A percentile compares a stretch with the other conserved stretches of the same genome.
These are phyloP conservation scores for Jaenimonas drosophilae DNA, from an alignment of 208 protist species.

Conservation along the genomic window DNA sequence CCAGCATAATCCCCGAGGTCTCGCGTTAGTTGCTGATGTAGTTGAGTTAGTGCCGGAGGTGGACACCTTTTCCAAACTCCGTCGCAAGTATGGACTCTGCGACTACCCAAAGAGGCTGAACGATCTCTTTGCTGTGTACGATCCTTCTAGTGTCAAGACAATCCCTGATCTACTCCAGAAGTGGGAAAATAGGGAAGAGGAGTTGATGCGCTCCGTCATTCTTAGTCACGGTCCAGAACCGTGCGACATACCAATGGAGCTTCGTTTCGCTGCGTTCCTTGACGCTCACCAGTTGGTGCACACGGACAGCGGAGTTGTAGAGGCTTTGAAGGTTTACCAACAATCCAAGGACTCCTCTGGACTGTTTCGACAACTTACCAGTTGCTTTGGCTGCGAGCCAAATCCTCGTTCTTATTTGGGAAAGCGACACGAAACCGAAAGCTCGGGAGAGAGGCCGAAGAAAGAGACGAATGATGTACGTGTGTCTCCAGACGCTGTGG, in stretches of 20 bases:
- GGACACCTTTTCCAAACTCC: constrained; percentile 74
- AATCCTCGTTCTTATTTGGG: too few relatives aligned
- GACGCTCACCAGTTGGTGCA: constrained; percentile 25
- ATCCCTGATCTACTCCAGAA: constrained; percentile 40
- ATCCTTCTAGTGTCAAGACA: constrained; percentile 24
- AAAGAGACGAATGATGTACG: too few relatives aligned
- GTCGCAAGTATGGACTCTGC: constrained; percentile 44
- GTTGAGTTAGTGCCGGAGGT: constrained; percentile 49
- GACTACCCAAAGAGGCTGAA: constrained; percentile 48
- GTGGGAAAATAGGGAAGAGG: constrained; percentile 66
- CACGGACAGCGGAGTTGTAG: too few relatives aligned
- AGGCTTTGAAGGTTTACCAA: too few relatives aligned
- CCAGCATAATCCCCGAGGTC: constrained; percentile 45
- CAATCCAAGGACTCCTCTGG: too few relatives aligned
- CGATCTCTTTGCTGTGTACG: constrained; percentile 59
- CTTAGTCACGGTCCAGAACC: constrained; percentile 67
- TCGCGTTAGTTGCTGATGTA: constrained; percentile 46
- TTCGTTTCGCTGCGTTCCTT: constrained; percentile 52
- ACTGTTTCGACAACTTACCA: too few relatives aligned
- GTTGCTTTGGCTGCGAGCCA: too few relatives aligned
- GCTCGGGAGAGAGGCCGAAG: too few relatives aligned
- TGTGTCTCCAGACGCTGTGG: too few relatives aligned
- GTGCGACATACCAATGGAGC: constrained; percentile 25
- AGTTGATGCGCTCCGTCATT: constrained; percentile 65
- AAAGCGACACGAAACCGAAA: too few relatives aligned